Percentiles rank a stretch among this genome's conserved stretches.
phyloP scores from a whole-genome alignment of 2,329 filamentous ascomycete genomes.

The Colletotrichum sp. region DNA sequence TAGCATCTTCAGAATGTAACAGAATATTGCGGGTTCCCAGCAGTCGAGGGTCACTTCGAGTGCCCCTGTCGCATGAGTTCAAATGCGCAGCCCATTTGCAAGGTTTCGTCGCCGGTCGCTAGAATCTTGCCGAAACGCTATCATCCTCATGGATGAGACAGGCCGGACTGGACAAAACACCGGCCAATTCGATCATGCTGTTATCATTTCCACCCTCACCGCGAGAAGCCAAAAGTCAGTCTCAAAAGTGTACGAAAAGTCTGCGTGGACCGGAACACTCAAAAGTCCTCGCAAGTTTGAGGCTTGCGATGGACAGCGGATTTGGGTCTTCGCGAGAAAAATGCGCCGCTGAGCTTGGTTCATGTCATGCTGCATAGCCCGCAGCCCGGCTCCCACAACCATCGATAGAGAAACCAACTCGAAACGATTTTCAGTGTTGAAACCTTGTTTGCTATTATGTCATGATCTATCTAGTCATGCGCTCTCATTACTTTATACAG shows the following conservation, averaged over 20 bases:
- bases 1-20: not conserved
- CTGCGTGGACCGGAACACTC: fast-evolving
- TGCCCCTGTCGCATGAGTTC: not conserved
- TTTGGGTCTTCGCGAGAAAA: not conserved
- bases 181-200: fast-evolving
- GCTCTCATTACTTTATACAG: not conserved
- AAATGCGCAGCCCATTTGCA: fast-evolving
- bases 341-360: not conserved
- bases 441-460: not conserved
- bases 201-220: not conserved
- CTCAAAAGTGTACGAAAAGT: not conserved
- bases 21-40: not conserved
- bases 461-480: not conserved
- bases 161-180: not conserved
- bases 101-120: fast-evolving
- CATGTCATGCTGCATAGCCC: not conserved
- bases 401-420: not conserved
- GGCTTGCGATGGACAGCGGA: not conserved
- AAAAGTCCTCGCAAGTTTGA: fast-evolving
- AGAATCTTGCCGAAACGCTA: not conserved
- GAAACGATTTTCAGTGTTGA: not conserved
- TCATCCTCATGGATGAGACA: not conserved
- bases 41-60: not conserved
- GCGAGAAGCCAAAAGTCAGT: not conserved
- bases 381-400: fast-evolving